Evolutionary conservation across 352 stramenopile genomes (phyloP).

Genomic region (Phytophthora citricola): DNA sequence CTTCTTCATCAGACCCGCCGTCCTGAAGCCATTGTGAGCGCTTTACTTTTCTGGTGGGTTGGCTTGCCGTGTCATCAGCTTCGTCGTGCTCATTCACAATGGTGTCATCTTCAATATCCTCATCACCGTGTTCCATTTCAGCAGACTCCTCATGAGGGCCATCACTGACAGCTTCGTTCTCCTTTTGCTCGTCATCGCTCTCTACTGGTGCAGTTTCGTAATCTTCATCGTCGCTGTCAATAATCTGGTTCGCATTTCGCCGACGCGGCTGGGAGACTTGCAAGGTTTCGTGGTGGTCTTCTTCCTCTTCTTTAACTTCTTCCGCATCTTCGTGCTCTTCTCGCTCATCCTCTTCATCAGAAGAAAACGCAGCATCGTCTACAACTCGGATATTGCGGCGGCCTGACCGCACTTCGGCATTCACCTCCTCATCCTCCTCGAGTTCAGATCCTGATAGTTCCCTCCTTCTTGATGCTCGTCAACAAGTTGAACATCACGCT

Average conservation of each 20-base stretch:
- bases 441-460: conserved; percentile 23
- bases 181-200: conserved; percentile 28
- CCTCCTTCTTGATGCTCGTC: conserved; percentile 31
- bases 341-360: conserved; percentile 22
- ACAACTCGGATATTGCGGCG: conserved; percentile 31
- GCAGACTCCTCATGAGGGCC: conserved; percentile 11
- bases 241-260: conserved; percentile 44
- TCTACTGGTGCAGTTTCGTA: conserved; percentile 10
- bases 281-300: conserved; percentile 13
- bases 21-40: conserved; percentile 35
- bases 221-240: conserved; percentile 46
- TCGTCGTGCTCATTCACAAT: conserved; percentile 25
- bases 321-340: background rate
- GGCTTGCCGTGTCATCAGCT: conserved; percentile 17
- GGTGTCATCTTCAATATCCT: conserved; percentile 1
- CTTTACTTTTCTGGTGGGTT: conserved; percentile 20
- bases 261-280: conserved; percentile 27
- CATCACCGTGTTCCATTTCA: conserved; percentile 6
- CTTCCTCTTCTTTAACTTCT: conserved; percentile 16
- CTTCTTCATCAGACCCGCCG: conserved; percentile 41
- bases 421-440: background rate
- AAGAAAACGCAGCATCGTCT: conserved; percentile 29
- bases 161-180: conserved; percentile 10
- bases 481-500: conserved; percentile 31
- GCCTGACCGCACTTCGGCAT: conserved; percentile 12